Base-by-base conservation (phyloP, 202 grass and related monocot species). In the Digitaria exilis region DNA sequence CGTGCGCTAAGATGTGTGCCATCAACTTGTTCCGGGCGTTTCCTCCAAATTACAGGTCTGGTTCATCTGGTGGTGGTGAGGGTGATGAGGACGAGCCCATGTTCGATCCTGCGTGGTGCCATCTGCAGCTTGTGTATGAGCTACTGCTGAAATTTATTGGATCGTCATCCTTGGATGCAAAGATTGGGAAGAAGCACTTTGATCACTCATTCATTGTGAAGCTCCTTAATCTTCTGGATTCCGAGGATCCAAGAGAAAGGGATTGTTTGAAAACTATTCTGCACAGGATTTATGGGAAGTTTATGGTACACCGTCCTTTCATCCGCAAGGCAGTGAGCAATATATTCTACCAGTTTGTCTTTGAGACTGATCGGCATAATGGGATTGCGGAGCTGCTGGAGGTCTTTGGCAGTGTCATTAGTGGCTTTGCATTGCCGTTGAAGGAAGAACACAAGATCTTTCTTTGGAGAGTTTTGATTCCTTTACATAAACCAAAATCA, bases 401-500 rank as follows among this genome's bases (percentile, higher is more conserved):
- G 74, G 92, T 97, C 29, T 97, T 94, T 43, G 95, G 95, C 32
- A 97, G 95, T 28, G 88, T 97, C 51, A 88, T 97, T 65, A 97
- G 95, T 48, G 95, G 95, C n/a, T 97, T 97, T 65, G 92, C 95
- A 6, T 50, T 94, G 75, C 95, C 95, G 21, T 69, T 98, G 39
- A 98, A 98, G 69, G 95, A 98, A 74, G 95, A 98, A 42, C 95
- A 98, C 83, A 98, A 98, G 61, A 93, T 98, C 16, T 98, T 98
- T 77, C 90, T 98, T 1, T 91, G 79, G 84, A 92, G 73, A 49
- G 90, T 92, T 78, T 57, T 98, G 17, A 57, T 98, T 73, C 95
- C 95, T 31, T 69, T 98, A 42, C 95, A 98, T 69, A 98, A 95
- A 83, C 95, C 92, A 0, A 98, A 93, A 57, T 81, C 84, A 39